phyloP scores from a whole-genome alignment of 495 filamentous ascomycete species.

The Daldinia grandis region DNA sequence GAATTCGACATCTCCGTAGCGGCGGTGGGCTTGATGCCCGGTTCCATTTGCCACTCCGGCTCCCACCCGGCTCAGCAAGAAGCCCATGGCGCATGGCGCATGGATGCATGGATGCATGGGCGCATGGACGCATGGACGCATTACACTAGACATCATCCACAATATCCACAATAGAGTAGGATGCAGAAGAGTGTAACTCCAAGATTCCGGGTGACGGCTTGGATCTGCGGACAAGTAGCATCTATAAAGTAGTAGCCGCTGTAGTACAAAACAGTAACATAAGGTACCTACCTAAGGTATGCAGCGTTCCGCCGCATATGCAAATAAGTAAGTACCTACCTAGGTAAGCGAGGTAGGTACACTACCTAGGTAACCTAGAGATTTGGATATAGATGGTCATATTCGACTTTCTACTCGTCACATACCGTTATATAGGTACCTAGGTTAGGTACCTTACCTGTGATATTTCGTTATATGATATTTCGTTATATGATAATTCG shows the following conservation, averaged over 20 bases:
- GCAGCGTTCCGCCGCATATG: constrained; percentile 25
- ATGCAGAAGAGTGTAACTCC: not conserved
- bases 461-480: not conserved
- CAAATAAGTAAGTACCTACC: constrained; percentile 13
- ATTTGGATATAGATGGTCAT: constrained; percentile 13
- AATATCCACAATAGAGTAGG: not conserved
- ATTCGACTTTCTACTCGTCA: constrained; percentile 30
- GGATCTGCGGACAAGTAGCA: not conserved
- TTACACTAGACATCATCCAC: not conserved
- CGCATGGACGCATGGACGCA: not conserved
- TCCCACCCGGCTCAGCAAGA: not conserved
- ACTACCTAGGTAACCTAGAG: constrained; percentile 1
- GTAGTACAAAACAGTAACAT: not conserved
- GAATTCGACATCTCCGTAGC: constrained; percentile 15
- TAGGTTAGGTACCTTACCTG: too few species aligned
- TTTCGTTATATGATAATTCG: not conserved
- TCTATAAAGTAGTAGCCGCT: not conserved
- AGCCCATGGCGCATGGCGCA: too few species aligned
- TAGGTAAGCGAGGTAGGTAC: too few species aligned
- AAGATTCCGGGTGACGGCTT: not conserved
- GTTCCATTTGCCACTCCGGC: constrained; percentile 31
- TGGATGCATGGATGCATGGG: not conserved
- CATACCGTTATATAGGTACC: constrained; percentile 8
- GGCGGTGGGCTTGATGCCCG: constrained; percentile 29
- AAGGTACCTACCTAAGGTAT: too few species aligned